Base-by-base conservation (phyloP, 1,284 basidiomycete genomes). In the Trichosporon coremiiforme region DNA sequence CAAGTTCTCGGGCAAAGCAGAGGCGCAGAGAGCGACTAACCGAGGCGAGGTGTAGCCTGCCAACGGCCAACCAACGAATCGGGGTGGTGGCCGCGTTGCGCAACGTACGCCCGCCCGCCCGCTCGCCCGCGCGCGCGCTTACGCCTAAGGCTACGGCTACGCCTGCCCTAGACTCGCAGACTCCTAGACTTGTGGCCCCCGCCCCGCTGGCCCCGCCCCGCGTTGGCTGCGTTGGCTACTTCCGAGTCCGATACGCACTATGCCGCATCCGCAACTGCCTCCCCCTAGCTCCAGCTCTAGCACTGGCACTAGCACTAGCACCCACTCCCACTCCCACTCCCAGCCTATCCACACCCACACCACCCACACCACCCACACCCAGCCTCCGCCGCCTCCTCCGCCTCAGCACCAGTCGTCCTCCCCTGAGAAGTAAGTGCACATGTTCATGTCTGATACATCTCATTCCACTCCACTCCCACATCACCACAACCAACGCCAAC, bases 381-480 rank as follows among this genome's bases (percentile, higher is more conserved):
- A 4, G 41, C 41, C 41, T 4, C 41, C 41, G 15, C 45, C 45
- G 9, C 45, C 17, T 2, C 45, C 45, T 17, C 45, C 4, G 15
- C 45, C 5, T 20, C 45, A 47, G 15, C 45, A 47, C 45, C 45
- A 47, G n/a, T 17, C 45, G 15, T 47, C 17, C 15, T 47, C 45
- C 45, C 45, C 45, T 47, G 45, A 47, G 45, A 47, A 47, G 45
- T 47, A 47, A 17, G 45, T 47, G 17, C 45, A 47, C n/a, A n/a
- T 47, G 45, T 47, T 47, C 45, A n/a, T 13, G 45, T 47, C 45
- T 47, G 45, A n/a, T 47, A n/a, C 45, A 47, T 47, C 45, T 20
- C 45, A 47, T 47, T 17, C 45, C 45, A 47, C n/a, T 47, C 45
- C 17, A 13, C 2, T 47, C n/a, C 45, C 45, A 47, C 45, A 6